phyloP scores from a whole-genome alignment of 129 eudicot genomes.

The Chrysanthemum makinoi region DNA sequence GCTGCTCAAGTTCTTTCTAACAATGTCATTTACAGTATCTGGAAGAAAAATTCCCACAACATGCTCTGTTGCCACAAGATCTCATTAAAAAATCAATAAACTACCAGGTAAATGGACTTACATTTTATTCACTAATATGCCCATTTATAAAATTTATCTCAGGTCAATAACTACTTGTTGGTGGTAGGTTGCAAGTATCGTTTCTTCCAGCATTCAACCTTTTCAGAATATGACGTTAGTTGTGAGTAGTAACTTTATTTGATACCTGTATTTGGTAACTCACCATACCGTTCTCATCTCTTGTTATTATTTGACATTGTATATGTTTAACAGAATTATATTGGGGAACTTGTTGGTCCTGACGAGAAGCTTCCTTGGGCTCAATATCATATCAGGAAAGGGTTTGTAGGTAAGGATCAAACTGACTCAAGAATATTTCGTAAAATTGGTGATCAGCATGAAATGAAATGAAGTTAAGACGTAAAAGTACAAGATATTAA shows the following conservation, averaged over 20 bases:
- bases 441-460: neutral
- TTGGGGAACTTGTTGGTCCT: conserved; percentile 56
- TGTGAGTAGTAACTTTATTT: too few species aligned
- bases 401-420: conserved; percentile 52
- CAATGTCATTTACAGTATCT: conserved; percentile 53
- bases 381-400: conserved; percentile 55
- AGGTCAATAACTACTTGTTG: conserved; percentile 7
- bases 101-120: conserved; percentile 54
- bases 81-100: conserved; percentile 60
- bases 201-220: conserved; percentile 81
- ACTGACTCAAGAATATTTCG: neutral
- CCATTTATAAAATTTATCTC: neutral
- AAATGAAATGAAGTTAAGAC: too few species aligned
- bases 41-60: conserved; percentile 86
- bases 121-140: conserved; percentile 12
- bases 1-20: neutral
- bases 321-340: conserved; percentile 33
- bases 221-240: conserved; percentile 52
- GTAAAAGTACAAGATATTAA: neutral
- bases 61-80: conserved; percentile 73
- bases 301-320: too few species aligned
- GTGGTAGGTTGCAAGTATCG: conserved; percentile 74
- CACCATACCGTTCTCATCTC: too few species aligned
- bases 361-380: conserved; percentile 68
- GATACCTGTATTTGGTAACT: too few species aligned